Conservation (phyloP, 192 early-diverging fungal species). For the Chytriomyces sp. region DNA sequence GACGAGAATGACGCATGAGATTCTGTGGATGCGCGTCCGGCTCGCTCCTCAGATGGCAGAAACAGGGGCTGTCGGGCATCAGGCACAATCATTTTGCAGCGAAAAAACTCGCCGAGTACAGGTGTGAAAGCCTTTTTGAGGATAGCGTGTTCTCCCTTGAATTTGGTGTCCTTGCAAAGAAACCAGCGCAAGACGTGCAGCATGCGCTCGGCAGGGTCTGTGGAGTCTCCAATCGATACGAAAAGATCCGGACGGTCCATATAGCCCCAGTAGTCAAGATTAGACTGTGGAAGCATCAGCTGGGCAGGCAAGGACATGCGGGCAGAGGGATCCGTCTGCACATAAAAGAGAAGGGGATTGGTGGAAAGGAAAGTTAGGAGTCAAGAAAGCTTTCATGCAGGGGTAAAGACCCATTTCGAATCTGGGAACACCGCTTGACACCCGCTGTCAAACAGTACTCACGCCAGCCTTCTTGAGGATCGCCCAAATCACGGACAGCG, state of each 20-base stretch:
- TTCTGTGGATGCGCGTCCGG: not conserved
- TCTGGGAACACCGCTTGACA: not conserved
- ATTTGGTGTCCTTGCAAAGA: slow-evolving; percentile 71
- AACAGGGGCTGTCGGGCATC: not conserved
- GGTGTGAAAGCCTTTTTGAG: slow-evolving; percentile 97
- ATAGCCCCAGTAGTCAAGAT: slow-evolving; percentile 73
- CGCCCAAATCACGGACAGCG: slow-evolving; percentile 22
- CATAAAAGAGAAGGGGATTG: not conserved
- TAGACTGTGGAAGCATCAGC: slow-evolving; percentile 70
- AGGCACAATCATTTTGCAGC: slow-evolving; percentile 67
- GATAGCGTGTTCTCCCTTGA: slow-evolving; percentile 57
- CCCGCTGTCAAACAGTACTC: not conserved
- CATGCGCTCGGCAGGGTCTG: slow-evolving; percentile 69
- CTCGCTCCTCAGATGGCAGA: no score
- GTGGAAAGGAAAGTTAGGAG: not conserved
- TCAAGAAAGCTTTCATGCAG: no score
- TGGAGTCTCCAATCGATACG: slow-evolving; percentile 62
- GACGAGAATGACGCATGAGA: no score
- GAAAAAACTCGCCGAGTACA: slow-evolving; percentile 89
- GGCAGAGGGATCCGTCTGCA: slow-evolving; percentile 64
- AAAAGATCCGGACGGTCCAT: slow-evolving; percentile 78
- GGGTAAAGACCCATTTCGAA: not conserved
- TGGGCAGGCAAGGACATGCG: slow-evolving; percentile 73
- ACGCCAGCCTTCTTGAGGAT: slow-evolving; percentile 12
- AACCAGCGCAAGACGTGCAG: slow-evolving; percentile 71